Evolutionary conservation across 805 yeast genomes (phyloP).

Genomic region (Nakazawaea sp.): DNA sequence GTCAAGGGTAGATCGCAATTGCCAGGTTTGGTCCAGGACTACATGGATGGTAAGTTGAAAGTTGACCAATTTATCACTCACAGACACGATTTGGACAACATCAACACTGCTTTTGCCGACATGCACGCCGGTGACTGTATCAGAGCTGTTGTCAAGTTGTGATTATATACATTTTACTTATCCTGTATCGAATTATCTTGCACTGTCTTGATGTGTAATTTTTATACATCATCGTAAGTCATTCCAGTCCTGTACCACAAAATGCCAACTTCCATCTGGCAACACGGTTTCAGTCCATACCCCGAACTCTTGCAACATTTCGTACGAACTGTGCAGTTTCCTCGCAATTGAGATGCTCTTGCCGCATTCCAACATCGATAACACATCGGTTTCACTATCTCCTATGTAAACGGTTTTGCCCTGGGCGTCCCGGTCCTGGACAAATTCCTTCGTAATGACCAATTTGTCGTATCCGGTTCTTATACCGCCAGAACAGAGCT

Average conservation of each 20-base stretch:
- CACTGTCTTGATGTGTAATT: too few relatives aligned
- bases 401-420: constrained; percentile 42
- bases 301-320: not conserved
- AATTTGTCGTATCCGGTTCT: constrained; percentile 53
- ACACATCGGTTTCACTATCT: constrained; percentile 55
- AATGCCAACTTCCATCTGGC: constrained; percentile 2
- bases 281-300: constrained; percentile 1
- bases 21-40: constrained; percentile 84
- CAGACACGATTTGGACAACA: constrained; percentile 68
- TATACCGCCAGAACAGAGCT: too few relatives aligned
- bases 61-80: constrained; percentile 96
- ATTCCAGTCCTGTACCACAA: constrained; percentile 13
- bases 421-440: constrained; percentile 11
- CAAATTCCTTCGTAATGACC: constrained; percentile 16
- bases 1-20: constrained; percentile 95
- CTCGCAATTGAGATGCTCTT: constrained; percentile 39
- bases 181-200: too few relatives aligned
- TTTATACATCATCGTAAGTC: too few relatives aligned
- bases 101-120: constrained; percentile 88
- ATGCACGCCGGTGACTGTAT: constrained; percentile 92
- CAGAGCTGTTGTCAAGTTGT: constrained; percentile 73
- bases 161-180: not conserved
- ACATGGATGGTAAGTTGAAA: constrained; percentile 71
- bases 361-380: constrained; percentile 40
- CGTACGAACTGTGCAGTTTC: not conserved